Percentiles rank a stretch among this genome's conserved stretches.
Conservation (phyloP, 169 alveolate genomes). For the Eimeria maxima region DNA sequence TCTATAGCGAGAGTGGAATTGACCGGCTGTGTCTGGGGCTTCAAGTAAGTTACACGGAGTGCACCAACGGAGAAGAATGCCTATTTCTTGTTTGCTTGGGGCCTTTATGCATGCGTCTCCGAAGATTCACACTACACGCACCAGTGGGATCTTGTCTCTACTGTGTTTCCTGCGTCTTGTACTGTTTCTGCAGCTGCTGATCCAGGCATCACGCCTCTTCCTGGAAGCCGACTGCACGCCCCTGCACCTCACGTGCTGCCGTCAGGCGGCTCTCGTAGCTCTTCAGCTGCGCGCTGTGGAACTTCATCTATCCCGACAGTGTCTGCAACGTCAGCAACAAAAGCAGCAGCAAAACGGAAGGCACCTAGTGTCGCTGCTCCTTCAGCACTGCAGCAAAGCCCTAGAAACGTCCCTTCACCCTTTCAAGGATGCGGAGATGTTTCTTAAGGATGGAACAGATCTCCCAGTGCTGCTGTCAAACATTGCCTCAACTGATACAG, state of each 20-base stretch:
- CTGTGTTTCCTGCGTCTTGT: slow-evolving; percentile 29
- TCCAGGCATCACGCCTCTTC: slow-evolving; percentile 72
- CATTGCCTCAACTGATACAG: not conserved
- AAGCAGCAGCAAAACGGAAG: slow-evolving; percentile 52
- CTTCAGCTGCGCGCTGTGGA: slow-evolving; percentile 81
- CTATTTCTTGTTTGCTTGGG: not conserved
- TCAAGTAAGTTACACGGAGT: slow-evolving; percentile 4
- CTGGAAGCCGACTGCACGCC: slow-evolving; percentile 70
- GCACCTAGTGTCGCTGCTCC: slow-evolving; percentile 59
- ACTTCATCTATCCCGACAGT: slow-evolving; percentile 65
- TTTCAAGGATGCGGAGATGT: slow-evolving; percentile 43
- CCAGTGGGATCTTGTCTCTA: not conserved
- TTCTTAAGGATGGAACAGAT: slow-evolving; percentile 1
- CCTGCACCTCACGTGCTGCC: slow-evolving; percentile 67
- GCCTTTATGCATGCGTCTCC: not conserved
- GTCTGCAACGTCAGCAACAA: slow-evolving; percentile 46
- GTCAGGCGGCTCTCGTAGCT: slow-evolving; percentile 82
- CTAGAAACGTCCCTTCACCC: slow-evolving; percentile 18
- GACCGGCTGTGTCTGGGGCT: slow-evolving; percentile 59
- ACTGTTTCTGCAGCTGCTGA: slow-evolving; percentile 76
- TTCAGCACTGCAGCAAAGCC: slow-evolving; percentile 29
- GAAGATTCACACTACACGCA: not conserved
- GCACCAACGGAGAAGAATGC: not conserved
- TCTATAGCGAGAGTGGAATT: slow-evolving; percentile 52
- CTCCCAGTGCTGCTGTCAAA: slow-evolving; percentile 8